phyloP scores from a whole-genome alignment of 2,329 filamentous ascomycete genomes.

The Ophiognomonia clavigignenti-juglandacearum region DNA sequence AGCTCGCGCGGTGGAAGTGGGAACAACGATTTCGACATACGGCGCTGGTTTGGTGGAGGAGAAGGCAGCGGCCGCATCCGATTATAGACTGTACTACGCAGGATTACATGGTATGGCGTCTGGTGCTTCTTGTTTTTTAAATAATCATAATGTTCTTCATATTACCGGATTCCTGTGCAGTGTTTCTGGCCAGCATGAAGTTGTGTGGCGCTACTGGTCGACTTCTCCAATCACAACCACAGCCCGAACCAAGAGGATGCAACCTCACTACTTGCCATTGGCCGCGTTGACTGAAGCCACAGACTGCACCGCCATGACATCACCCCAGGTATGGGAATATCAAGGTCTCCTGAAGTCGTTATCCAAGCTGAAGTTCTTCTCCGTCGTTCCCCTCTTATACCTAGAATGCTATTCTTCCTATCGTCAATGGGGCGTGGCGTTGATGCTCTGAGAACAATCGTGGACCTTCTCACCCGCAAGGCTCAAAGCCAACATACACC shows the following conservation, averaged over 20 bases:
- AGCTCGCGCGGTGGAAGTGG: slow-evolving; percentile 1
- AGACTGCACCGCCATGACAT: slow-evolving; percentile 13
- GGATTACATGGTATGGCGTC: slow-evolving; percentile 2
- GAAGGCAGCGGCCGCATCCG: slow-evolving; percentile 32
- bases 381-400: background rate
- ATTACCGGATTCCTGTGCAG: too few relatives aligned
- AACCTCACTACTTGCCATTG: background rate
- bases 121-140: background rate
- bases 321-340: background rate
- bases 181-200: background rate
- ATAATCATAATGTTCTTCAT: slow-evolving; percentile 5
- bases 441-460: too few relatives aligned
- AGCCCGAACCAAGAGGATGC: background rate
- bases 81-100: slow-evolving; percentile 17
- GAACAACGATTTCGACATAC: slow-evolving; percentile 37
- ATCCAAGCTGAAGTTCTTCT: background rate
- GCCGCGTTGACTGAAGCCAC: slow-evolving; percentile 1
- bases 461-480: too few relatives aligned
- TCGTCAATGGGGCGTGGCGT: too few relatives aligned
- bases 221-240: slow-evolving; percentile 6
- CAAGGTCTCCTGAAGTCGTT: background rate
- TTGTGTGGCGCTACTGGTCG: slow-evolving; percentile 5
- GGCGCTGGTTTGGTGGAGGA: slow-evolving; percentile 55
- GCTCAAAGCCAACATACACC: too few relatives aligned
- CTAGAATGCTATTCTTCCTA: too few relatives aligned